Conservation (phyloP, 495 filamentous ascomycete genomes). For the Xylaria sp. region DNA sequence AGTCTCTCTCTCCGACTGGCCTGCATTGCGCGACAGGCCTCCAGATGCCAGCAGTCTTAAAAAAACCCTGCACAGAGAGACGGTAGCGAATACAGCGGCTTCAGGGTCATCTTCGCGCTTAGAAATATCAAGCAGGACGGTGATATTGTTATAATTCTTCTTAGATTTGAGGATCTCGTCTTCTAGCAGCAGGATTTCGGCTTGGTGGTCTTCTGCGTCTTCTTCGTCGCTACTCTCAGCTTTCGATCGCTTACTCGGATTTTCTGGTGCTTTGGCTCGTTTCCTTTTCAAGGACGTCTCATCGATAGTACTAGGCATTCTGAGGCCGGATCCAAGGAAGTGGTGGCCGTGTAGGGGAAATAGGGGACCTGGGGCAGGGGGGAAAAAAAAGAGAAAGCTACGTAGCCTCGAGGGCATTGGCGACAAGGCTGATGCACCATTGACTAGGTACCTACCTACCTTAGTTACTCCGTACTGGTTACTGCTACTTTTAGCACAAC, state of each 20-base stretch:
- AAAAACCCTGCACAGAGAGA: constrained; percentile 90
- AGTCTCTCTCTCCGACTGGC: constrained; percentile 71
- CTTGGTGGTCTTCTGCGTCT: constrained; percentile 57
- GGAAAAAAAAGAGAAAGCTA: constrained; percentile 8
- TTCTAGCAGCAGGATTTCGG: constrained; percentile 73
- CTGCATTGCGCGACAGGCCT: constrained; percentile 66
- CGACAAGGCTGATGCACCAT: constrained; percentile 13
- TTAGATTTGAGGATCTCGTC: constrained; percentile 80
- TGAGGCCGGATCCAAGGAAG: background rate
- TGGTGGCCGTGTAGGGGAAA: background rate
- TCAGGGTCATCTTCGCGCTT: constrained; percentile 47
- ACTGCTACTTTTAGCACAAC: constrained; percentile 9
- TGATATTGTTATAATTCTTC: constrained; percentile 93
- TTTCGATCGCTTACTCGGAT: constrained; percentile 49
- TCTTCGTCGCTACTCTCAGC: constrained; percentile 52
- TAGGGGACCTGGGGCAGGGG: background rate
- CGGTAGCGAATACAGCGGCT: constrained; percentile 64
- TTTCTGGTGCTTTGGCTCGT: constrained; percentile 41
- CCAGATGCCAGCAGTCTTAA: constrained; percentile 81
- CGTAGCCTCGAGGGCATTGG: constrained; percentile 18
- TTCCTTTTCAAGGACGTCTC: constrained; percentile 51
- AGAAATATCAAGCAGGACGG: constrained; percentile 68
- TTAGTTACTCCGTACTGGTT: no score
- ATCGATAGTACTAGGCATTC: constrained; percentile 25
- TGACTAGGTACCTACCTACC: no score